Base-by-base conservation (phyloP, 2,329 filamentous ascomycete species). In the Sphaerulina vaccinii region DNA sequence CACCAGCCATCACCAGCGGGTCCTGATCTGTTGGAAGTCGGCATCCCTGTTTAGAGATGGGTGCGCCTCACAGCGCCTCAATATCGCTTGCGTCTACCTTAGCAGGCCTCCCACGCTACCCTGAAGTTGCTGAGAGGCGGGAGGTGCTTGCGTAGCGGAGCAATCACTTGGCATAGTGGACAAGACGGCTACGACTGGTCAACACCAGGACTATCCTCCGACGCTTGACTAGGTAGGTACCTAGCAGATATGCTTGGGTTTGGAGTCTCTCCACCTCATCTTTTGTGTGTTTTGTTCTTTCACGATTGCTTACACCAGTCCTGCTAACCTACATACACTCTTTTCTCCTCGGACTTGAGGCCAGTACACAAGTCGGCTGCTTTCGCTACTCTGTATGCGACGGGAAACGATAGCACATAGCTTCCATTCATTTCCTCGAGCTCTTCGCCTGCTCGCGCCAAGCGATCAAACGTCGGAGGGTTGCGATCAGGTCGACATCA, bases 141-240 rank as follows among this genome's bases (percentile, higher is more conserved):
- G n/a, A n/a, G n/a, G n/a, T n/a, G n/a, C n/a, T n/a, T n/a, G n/a
- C n/a, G n/a, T n/a, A n/a, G n/a, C n/a, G 40, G 40, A 43, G 40
- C 40, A n/a, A 43, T 10, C 19, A 7, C 47, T 50, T 50, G 47
- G 47, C 47, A 43, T 16, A 29, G 38, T 32, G 33, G 19, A 50
- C 24, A 16, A 42, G n/a, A 19, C 15, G 18, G 22, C 32, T 16
- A 9, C 15, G 9, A 42, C 37, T 41, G 46, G 46, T 23, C 46
- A 23, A 37, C 42, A n/a, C 5, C 10, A 38, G 33, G 16, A 16
- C 18, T 38, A 23, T 22, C 21, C 33, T 37, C 2, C 18, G 19
- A 38, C 23, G 13, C 16, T 33, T 40, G 36, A 23, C 39, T 16
- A 38, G 37, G 37, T 27, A 19, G 18, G 38, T 29, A 23, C 23